Base-by-base conservation (phyloP, 164 flowering plant genomes). In the Brasenia schreberi region DNA sequence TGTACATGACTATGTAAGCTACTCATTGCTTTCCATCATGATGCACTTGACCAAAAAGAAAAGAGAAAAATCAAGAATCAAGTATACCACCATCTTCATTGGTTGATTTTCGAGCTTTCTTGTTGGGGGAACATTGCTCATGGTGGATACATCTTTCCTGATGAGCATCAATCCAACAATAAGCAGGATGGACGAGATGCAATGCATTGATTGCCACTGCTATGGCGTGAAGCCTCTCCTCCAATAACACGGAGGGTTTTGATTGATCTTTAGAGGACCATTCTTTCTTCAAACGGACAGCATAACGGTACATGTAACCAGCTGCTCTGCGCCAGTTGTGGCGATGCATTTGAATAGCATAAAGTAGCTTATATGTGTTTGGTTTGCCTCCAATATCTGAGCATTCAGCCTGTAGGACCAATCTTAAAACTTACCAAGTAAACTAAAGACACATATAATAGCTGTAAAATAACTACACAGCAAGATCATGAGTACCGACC, bases 251-350 rank as follows among this genome's bases (percentile, higher is more conserved):
- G 61, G 91, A 85, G 59, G 67, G 70, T 11, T 68, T 73, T 52
- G 76, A 84, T 33, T 70, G 62, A 77, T 83, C 87, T 75, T 75
- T 83, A 62, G 74, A 49, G 60, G 73, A 75, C 6, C 71, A 68
- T 69, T 91, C 97, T 64, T 70, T 81, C 74, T 73, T 84, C 78
- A 94, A 70, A 62, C 82, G 87, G 69, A 77, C 71, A 65, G 96
- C 76, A 80, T 87, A 88, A 49, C 75, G 75, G 72, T 91, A 94
- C 14, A 94, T 89, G 77, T 80, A 82, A 67, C 77, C 73, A 68
- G 99, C 96, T 66, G 99, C 98, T 65, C 64, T 87, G 71, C 93
- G 73, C 97, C 97, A 94, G 75, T 91, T 94, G 68, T 89, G 88
- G 59, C 82, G 84, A 61, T 83, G 81, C 87, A 87, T 85, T 80